Percentiles rank a stretch among this genome's conserved stretches.
Conservation (phyloP, 805 yeast species). For the Blastobotrys parvus region DNA sequence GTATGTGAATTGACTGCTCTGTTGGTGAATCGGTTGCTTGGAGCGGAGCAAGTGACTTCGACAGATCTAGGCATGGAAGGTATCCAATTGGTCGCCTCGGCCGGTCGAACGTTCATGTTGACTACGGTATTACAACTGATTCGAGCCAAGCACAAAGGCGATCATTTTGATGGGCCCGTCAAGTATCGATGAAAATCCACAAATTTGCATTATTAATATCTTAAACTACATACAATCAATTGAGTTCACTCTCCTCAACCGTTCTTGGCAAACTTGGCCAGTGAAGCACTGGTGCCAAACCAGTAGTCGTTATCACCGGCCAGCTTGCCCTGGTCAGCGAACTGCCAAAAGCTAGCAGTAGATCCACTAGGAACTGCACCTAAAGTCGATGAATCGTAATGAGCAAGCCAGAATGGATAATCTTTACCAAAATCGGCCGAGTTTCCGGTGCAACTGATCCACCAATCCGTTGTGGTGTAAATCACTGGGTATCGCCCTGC, state of each 20-base stretch:
- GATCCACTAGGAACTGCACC: background rate
- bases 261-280: background rate
- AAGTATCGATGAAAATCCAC: background rate
- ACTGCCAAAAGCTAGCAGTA: background rate
- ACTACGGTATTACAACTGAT: conserved; percentile 10
- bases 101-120: conserved; percentile 27
- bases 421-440: conserved; percentile 1
- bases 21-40: conserved; percentile 18
- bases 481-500: conserved; percentile 1
- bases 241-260: background rate
- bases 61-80: conserved; percentile 29
- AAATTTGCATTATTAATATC: background rate
- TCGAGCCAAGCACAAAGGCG: background rate
- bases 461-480: conserved; percentile 1
- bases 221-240: background rate
- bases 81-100: conserved; percentile 31
- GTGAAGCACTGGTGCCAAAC: background rate
- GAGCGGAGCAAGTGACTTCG: conserved; percentile 12
- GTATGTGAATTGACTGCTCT: conserved; percentile 27
- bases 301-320: conserved; percentile 2
- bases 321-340: conserved; percentile 1
- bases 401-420: conserved; percentile 1
- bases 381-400: background rate
- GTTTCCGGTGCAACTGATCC: background rate
- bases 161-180: background rate